These are phyloP conservation scores for Trichosporon coremiiforme DNA, from an alignment of 1,284 basidiomycete genomes.

Conservation along the genomic window DNA sequence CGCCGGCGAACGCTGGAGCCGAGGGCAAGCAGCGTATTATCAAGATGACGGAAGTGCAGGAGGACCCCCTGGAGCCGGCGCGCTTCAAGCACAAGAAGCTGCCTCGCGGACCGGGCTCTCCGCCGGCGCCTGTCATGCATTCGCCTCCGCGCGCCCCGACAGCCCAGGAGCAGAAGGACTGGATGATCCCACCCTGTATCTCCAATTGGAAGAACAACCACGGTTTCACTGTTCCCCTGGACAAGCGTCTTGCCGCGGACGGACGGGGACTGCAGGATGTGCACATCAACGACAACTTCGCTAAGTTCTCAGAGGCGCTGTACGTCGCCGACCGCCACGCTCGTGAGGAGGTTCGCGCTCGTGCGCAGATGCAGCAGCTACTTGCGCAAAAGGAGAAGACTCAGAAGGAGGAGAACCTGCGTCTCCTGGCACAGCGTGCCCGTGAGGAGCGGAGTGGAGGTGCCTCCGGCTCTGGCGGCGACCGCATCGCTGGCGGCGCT, in stretches of 20 bases:
- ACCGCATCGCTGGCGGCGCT: slow-evolving; percentile 49
- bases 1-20: slow-evolving; percentile 65
- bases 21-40: slow-evolving; percentile 87
- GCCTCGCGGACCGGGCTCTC: slow-evolving; percentile 89
- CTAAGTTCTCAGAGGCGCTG: slow-evolving; percentile 95
- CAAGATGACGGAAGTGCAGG: slow-evolving; percentile 96
- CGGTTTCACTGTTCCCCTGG: slow-evolving; percentile 97
- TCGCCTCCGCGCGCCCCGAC: slow-evolving; percentile 95
- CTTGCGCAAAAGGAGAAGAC: slow-evolving; percentile 97
- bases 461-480: slow-evolving; percentile 33
- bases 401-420: slow-evolving; percentile 92
- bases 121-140: slow-evolving; percentile 93
- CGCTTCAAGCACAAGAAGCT: slow-evolving; percentile 99
- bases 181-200: slow-evolving; percentile 99
- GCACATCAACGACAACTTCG: slow-evolving; percentile 99
- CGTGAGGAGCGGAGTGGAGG: slow-evolving; percentile 85
- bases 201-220: slow-evolving; percentile 99
- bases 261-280: slow-evolving; percentile 97
- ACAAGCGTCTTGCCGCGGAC: slow-evolving; percentile 97
- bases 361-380: slow-evolving; percentile 96
- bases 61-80: slow-evolving; percentile 96
- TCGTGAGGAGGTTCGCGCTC: slow-evolving; percentile 94
- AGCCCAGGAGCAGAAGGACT: slow-evolving; percentile 96
- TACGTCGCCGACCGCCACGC: slow-evolving; percentile 98
- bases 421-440: slow-evolving; percentile 89